Percentiles rank a stretch among this genome's conserved stretches.
These are phyloP conservation scores for Rhinocladiella mackenziei DNA, from an alignment of 2,329 filamentous ascomycete genomes.

Conservation along the genomic window DNA sequence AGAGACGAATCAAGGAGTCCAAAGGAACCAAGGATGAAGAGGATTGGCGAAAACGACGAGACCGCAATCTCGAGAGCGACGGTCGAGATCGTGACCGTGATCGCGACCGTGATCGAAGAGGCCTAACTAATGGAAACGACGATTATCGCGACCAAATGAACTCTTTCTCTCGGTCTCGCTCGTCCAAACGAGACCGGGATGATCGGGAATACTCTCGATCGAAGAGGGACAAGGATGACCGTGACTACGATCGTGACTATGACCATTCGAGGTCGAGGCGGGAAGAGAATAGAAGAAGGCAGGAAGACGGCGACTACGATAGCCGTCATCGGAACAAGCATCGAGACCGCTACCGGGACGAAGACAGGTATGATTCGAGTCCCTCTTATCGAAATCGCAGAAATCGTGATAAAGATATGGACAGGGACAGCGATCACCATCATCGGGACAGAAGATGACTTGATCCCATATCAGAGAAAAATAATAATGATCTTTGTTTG, in stretches of 20 bases:
- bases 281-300: conserved; percentile 37
- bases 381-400: conserved; percentile 29
- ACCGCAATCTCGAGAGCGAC: conserved; percentile 42
- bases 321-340: conserved; percentile 32
- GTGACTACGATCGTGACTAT: conserved; percentile 28
- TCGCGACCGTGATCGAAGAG: conserved; percentile 34
- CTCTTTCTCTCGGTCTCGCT: conserved; percentile 40
- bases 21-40: conserved; percentile 43
- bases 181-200: conserved; percentile 36
- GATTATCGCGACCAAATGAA: conserved; percentile 38
- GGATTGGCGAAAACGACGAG: conserved; percentile 45
- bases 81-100: conserved; percentile 37
- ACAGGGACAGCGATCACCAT: conserved; percentile 22
- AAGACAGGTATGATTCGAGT: conserved; percentile 28
- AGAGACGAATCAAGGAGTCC: conserved; percentile 48
- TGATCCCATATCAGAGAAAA: not conserved
- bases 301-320: conserved; percentile 35
- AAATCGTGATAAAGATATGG: conserved; percentile 25
- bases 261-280: conserved; percentile 27
- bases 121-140: conserved; percentile 32
- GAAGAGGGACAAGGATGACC: conserved; percentile 24
- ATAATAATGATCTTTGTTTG: not conserved
- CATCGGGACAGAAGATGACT: conserved; percentile 29
- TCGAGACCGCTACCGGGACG: conserved; percentile 34
- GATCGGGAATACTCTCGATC: conserved; percentile 27